A percentile compares a stretch with the other conserved stretches of the same genome.
These are phyloP conservation scores for Cantharellus cinnabarinus DNA, from an alignment of 768 basidiomycete genomes.

Conservation along the genomic window DNA sequence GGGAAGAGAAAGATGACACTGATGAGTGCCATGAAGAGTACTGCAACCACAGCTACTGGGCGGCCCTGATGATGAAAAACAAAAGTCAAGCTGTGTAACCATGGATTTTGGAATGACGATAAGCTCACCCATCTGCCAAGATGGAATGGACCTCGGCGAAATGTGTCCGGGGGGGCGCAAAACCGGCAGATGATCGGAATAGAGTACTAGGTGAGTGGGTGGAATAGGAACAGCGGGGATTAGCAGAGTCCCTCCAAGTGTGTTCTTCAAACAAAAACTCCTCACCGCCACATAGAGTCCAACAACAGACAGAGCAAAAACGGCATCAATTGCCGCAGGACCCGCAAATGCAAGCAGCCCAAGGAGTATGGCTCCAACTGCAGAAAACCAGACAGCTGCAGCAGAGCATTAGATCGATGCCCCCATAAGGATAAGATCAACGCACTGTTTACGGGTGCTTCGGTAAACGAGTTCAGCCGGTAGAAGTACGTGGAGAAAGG, in stretches of 20 bases:
- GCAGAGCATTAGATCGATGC: not conserved
- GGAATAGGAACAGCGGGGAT: too few species aligned
- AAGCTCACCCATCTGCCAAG: too few species aligned
- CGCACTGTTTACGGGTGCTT: conserved; percentile 31
- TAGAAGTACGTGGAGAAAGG: conserved; percentile 40
- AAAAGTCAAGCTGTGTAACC: too few species aligned
- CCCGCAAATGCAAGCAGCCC: conserved; percentile 38
- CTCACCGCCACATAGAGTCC: too few species aligned
- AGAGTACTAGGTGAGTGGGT: too few species aligned
- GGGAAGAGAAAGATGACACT: conserved; percentile 45
- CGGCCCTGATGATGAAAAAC: conserved; percentile 19
- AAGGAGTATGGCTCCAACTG: conserved; percentile 21
- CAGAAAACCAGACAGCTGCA: conserved; percentile 31
- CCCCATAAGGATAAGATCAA: not conserved
- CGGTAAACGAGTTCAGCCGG: conserved; percentile 31
- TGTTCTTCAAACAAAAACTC: too few species aligned
- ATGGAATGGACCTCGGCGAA: too few species aligned
- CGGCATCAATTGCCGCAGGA: conserved; percentile 32
- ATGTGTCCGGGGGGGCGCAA: too few species aligned
- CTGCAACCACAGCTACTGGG: conserved; percentile 33
- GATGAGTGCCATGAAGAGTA: conserved; percentile 48
- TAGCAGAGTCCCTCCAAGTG: too few species aligned
- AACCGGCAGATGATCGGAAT: too few species aligned
- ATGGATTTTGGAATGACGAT: too few species aligned
- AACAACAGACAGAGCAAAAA: conserved; percentile 20